Conservation (phyloP, 1,139 yeast species). For the Candida sp. region DNA sequence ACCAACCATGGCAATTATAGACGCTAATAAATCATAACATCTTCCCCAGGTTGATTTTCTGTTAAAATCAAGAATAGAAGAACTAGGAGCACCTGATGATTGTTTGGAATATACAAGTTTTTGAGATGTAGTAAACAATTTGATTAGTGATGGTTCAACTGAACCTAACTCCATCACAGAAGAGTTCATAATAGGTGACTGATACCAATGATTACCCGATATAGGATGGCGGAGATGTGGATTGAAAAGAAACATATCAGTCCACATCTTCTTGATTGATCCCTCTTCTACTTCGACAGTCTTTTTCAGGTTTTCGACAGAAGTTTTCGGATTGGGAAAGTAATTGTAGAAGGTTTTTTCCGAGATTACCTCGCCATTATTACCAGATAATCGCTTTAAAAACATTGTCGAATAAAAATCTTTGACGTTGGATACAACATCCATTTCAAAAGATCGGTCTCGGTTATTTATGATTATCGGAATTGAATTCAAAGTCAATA, state of each 20-base stretch:
- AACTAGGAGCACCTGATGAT: conserved; percentile 24
- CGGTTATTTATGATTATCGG: conserved; percentile 24
- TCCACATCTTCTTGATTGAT: conserved; percentile 31
- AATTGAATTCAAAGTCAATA: conserved; percentile 31
- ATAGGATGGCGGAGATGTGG: conserved; percentile 34
- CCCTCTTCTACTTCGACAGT: conserved; percentile 13
- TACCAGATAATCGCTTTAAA: conserved; percentile 15
- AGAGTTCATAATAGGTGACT: conserved; percentile 32
- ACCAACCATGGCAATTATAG: conserved; percentile 35
- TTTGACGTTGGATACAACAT: conserved; percentile 23
- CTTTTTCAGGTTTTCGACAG: conserved; percentile 1
- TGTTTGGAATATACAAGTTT: conserved; percentile 29
- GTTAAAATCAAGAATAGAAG: conserved; percentile 32
- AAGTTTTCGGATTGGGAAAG: conserved; percentile 28
- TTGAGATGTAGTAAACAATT: conserved; percentile 25
- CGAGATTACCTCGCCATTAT: conserved; percentile 23
- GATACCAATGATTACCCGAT: conserved; percentile 31
- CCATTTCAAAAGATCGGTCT: conserved; percentile 12
- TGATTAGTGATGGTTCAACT: conserved; percentile 31
- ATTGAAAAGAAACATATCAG: conserved; percentile 25
- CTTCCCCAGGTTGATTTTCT: conserved; percentile 43
- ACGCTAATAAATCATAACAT: conserved; percentile 35
- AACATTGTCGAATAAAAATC: conserved; percentile 29
- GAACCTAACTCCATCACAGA: conserved; percentile 34
- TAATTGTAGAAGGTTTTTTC: conserved; percentile 27